Base-by-base conservation (phyloP, 106 monocot genomes). In the Allium cepa region DNA sequence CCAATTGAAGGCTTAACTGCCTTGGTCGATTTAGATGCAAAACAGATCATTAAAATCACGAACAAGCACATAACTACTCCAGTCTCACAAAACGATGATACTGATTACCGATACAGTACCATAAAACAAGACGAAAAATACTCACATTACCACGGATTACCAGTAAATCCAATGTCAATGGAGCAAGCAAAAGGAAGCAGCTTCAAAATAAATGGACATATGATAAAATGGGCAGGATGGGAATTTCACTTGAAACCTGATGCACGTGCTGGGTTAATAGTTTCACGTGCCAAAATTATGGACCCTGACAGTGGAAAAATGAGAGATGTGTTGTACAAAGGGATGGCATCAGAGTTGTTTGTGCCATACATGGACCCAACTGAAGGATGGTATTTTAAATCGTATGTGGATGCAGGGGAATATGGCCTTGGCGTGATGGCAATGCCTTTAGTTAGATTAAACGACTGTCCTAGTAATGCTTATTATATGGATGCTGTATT, bases 321-420 rank as follows among this genome's bases (percentile, higher is more conserved):
- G 47, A 72, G 92, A 26, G 60, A 75, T 4, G 92, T 92, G 5
- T 77, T 92, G 85, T 77, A 92, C 72, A 75, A 71, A 56, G 92
- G 92, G 26, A 80, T 80, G 68, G 67, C 66, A 18, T 92, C 92
- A 69, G 92, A 92, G 76, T 62, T 92, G 69, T 92, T 88, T 72
- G 92, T 92, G 65, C 92, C 92, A 53, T 92, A 92, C 76, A 88
- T 88, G 92, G 92, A 92, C 66, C 92, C 92, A 5, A 80, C 85
- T 3, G 85, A 88, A 7, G 92, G 85, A 7, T 92, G 92, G 92
- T 92, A 92, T 69, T 92, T 92, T 69, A 92, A 85, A 74, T 80
- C 92, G 17, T 92, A 92, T 71, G 73, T 92, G 88, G 92, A 92
- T 64, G 88, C 88, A 22, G 92, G 92, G 3, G 88, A 92, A 80